phyloP scores from a whole-genome alignment of 1,284 basidiomycete species.

The Takashimella koratensis region DNA sequence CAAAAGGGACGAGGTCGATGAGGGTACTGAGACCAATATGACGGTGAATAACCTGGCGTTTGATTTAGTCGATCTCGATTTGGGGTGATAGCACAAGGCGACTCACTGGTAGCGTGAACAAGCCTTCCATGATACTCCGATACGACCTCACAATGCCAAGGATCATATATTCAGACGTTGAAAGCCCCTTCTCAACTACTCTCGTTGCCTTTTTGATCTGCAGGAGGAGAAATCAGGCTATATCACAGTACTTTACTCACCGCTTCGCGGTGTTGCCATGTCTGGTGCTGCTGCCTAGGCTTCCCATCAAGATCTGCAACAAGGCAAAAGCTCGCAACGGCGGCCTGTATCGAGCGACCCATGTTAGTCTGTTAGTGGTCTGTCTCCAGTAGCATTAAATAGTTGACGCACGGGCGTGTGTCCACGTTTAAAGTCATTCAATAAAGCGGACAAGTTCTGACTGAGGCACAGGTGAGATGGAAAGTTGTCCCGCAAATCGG shows the following conservation, averaged over 20 bases:
- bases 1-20: background rate
- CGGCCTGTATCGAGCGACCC: too few relatives aligned
- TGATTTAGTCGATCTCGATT: background rate
- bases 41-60: background rate
- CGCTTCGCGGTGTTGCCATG: background rate
- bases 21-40: background rate
- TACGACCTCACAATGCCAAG: background rate
- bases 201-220: background rate
- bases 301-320: background rate
- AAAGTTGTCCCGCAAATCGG: background rate
- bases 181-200: background rate
- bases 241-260: too few relatives aligned
- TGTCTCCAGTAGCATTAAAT: too few relatives aligned
- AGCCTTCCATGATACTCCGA: background rate
- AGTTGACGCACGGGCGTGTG: background rate
- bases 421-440: background rate
- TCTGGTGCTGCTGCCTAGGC: background rate
- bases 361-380: too few relatives aligned
- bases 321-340: background rate
- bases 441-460: background rate
- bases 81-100: too few relatives aligned
- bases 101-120: background rate
- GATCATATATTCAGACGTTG: background rate
- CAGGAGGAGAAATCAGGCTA: too few relatives aligned
- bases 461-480: background rate